Conservation (phyloP, 2,329 filamentous ascomycete genomes). For the Elsinoe ampelina region DNA sequence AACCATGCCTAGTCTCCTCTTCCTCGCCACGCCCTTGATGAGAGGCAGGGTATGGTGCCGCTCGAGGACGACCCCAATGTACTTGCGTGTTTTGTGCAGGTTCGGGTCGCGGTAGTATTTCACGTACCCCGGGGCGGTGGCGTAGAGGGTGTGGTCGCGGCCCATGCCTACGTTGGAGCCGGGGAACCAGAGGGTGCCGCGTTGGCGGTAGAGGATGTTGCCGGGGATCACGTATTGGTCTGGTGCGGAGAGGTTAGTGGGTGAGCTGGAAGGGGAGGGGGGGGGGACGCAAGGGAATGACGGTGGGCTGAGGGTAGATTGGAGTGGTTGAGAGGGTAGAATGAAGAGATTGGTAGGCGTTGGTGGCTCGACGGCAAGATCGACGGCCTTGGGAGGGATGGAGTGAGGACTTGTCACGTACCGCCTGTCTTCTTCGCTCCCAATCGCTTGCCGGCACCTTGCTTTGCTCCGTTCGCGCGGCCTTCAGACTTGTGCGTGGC, state of each 20-base stretch:
- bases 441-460: constrained; percentile 72
- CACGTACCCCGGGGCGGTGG: constrained; percentile 77
- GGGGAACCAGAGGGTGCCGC: constrained; percentile 87
- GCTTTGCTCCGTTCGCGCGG: constrained; percentile 59
- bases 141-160: constrained; percentile 91
- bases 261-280: not conserved
- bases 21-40: constrained; percentile 61
- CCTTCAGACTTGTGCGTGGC: constrained; percentile 58
- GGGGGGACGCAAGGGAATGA: not conserved
- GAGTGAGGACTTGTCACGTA: constrained; percentile 32
- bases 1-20: constrained; percentile 67
- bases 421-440: constrained; percentile 90
- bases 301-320: no score
- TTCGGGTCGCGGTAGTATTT: constrained; percentile 90
- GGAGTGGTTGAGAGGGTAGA: not conserved
- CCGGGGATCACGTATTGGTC: constrained; percentile 90
- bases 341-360: not conserved
- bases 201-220: constrained; percentile 96
- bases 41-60: constrained; percentile 72
- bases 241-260: constrained; percentile 29
- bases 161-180: constrained; percentile 95
- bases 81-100: constrained; percentile 76
- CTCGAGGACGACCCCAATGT: constrained; percentile 87
- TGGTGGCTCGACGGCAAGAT: no score
- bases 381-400: not conserved